Conservation (phyloP, 495 filamentous ascomycete species). For the Chaetomidium leptoderma region DNA sequence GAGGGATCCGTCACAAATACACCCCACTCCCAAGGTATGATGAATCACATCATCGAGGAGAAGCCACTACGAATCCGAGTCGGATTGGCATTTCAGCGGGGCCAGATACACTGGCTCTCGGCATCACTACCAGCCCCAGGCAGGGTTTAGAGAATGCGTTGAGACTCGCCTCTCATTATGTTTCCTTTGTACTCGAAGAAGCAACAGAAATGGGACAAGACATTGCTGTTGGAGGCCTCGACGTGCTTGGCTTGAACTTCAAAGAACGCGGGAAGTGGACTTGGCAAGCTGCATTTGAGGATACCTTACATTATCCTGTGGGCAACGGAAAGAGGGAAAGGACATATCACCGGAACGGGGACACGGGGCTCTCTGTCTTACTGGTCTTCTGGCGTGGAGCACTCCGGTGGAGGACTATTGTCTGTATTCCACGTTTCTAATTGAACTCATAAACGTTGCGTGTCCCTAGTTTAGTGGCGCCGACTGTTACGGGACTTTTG, state of each 20-base stretch:
- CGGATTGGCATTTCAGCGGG: conserved; percentile 9
- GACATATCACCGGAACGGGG: conserved; percentile 9
- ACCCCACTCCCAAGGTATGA: background rate
- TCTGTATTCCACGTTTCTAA: conserved; percentile 14
- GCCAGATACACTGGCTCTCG: background rate
- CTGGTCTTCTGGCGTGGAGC: conserved; percentile 9
- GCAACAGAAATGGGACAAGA: conserved; percentile 3
- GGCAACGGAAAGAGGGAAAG: background rate
- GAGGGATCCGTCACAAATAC: background rate
- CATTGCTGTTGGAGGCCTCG: background rate
- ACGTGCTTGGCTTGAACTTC: background rate
- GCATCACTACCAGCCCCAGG: conserved; percentile 10
- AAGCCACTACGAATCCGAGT: conserved; percentile 2
- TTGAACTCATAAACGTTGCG: background rate
- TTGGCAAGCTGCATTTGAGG: conserved; percentile 10
- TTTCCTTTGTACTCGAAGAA: conserved; percentile 11
- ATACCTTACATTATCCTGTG: background rate
- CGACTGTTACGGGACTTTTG: background rate
- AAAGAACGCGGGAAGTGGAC: background rate
- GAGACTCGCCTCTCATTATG: conserved; percentile 17
- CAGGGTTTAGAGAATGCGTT: conserved; percentile 10
- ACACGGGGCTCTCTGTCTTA: conserved; percentile 2
- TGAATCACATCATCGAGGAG: conserved; percentile 11
- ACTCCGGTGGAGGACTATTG: conserved; percentile 6
- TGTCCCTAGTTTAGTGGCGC: background rate